phyloP scores from a whole-genome alignment of 2,329 filamentous ascomycete species.

The Aureobasidium sp. region DNA sequence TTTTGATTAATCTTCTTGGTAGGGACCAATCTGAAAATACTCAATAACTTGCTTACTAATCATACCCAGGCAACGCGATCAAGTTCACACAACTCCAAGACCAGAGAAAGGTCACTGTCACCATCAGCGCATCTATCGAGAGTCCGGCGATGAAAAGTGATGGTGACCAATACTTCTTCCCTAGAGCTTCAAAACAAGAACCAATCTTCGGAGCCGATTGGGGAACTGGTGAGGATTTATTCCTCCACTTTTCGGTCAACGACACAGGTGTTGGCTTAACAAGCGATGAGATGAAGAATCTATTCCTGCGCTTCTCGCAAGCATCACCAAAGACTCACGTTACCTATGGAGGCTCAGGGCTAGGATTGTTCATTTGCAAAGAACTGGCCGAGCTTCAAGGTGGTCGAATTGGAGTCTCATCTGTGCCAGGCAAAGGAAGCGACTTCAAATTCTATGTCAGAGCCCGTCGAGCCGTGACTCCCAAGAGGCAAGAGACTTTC shows the following conservation, averaged over 20 bases:
- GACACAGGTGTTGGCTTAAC: constrained; percentile 30
- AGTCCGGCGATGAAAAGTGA: constrained; percentile 25
- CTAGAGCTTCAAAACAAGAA: constrained; percentile 15
- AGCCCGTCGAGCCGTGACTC: constrained; percentile 35
- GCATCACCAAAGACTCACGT: constrained; percentile 58
- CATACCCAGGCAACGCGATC: constrained; percentile 32
- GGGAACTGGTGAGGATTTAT: constrained; percentile 29
- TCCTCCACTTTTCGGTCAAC: constrained; percentile 26
- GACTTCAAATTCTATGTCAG: constrained; percentile 60
- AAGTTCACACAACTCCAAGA: constrained; percentile 35
- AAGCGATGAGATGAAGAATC: constrained; percentile 27
- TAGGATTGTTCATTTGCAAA: constrained; percentile 62
- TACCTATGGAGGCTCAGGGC: constrained; percentile 59
- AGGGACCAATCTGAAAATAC: background rate
- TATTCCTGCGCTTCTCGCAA: constrained; percentile 62
- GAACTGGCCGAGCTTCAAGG: constrained; percentile 59
- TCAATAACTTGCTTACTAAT: background rate
- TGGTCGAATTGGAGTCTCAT: constrained; percentile 57
- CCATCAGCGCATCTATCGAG: constrained; percentile 26
- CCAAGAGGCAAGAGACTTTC: background rate
- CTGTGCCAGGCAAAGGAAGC: constrained; percentile 47
- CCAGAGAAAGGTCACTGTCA: constrained; percentile 29
- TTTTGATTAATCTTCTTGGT: constrained; percentile 25
- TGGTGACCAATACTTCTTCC: constrained; percentile 26
- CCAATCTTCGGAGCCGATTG: constrained; percentile 18